Conservation (phyloP, 1,284 basidiomycete species). For the Melampsora larici-populina region DNA sequence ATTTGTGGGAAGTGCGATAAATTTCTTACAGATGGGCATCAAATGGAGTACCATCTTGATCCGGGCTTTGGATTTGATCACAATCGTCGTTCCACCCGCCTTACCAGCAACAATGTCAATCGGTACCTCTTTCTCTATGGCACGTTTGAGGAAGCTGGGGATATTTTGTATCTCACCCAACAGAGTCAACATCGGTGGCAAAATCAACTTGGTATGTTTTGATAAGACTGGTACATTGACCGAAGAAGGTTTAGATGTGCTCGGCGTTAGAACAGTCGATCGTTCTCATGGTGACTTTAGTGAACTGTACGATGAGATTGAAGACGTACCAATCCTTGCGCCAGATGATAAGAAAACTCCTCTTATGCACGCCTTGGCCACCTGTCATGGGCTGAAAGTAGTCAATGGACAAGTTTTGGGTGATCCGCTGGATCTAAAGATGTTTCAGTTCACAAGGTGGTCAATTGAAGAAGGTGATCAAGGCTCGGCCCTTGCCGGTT, state of each 20-base stretch:
- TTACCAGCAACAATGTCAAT: conserved; percentile 96
- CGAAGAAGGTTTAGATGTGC: conserved; percentile 94
- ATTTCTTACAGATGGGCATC: conserved; percentile 87
- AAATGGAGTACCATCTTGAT: conserved; percentile 85
- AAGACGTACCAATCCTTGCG: conserved; percentile 71
- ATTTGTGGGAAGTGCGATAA: conserved; percentile 74
- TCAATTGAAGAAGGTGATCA: conserved; percentile 81
- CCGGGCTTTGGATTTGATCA: conserved; percentile 93
- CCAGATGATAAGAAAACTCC: conserved; percentile 67
- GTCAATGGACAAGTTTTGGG: conserved; percentile 85
- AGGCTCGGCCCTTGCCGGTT: conserved; percentile 46
- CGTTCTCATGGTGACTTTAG: conserved; percentile 70
- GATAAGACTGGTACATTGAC: conserved; percentile 99
- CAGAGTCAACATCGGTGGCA: conserved; percentile 91
- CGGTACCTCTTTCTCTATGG: conserved; percentile 92
- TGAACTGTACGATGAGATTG: conserved; percentile 80
- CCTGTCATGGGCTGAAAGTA: conserved; percentile 92
- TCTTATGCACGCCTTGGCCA: conserved; percentile 86
- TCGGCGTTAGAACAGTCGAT: conserved; percentile 81
- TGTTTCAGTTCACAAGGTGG: conserved; percentile 93
- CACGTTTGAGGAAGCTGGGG: conserved; percentile 77
- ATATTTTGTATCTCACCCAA: conserved; percentile 98
- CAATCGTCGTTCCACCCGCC: conserved; percentile 95
- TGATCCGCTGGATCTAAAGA: conserved; percentile 85
- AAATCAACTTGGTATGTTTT: conserved; percentile 97